Conservation (phyloP, 1,139 yeast genomes). For the Entelexis paramagnoliae region DNA sequence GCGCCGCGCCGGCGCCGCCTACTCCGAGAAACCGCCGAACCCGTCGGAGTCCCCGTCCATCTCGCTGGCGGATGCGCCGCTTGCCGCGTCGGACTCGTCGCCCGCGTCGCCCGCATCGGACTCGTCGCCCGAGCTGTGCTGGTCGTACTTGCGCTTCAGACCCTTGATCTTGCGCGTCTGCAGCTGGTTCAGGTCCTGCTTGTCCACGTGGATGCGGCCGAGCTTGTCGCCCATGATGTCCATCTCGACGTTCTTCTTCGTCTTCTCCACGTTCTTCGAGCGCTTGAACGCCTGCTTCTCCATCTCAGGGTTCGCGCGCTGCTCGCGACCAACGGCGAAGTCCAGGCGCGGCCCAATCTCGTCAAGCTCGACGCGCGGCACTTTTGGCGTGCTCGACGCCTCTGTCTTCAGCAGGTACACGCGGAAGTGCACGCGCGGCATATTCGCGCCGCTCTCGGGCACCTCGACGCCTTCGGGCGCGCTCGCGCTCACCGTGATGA, state of each 20-base stretch:
- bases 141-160: conserved; percentile 76
- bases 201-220: conserved; percentile 92
- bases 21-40: conserved; percentile 20
- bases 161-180: conserved; percentile 99
- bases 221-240: conserved; percentile 94
- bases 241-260: conserved; percentile 78
- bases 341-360: conserved; percentile 96
- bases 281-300: conserved; percentile 79
- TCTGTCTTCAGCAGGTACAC: conserved; percentile 77
- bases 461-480: conserved; percentile 47
- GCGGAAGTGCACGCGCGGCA: conserved; percentile 80
- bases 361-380: conserved; percentile 87
- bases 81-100: conserved; percentile 8
- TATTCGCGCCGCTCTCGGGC: conserved; percentile 33
- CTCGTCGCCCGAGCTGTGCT: conserved; percentile 34
- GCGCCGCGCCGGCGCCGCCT: too few relatives aligned
- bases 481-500: conserved; percentile 71
- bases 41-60: conserved; percentile 4
- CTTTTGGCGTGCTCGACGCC: conserved; percentile 58
- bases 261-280: conserved; percentile 71
- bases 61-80: conserved; percentile 38
- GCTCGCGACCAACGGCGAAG: conserved; percentile 80
- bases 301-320: conserved; percentile 75
- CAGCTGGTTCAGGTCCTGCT: conserved; percentile 78
- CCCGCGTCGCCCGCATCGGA: conserved; percentile 25